phyloP scores from a whole-genome alignment of 2,329 filamentous ascomycete genomes.

The Lasiodiplodia citricola region DNA sequence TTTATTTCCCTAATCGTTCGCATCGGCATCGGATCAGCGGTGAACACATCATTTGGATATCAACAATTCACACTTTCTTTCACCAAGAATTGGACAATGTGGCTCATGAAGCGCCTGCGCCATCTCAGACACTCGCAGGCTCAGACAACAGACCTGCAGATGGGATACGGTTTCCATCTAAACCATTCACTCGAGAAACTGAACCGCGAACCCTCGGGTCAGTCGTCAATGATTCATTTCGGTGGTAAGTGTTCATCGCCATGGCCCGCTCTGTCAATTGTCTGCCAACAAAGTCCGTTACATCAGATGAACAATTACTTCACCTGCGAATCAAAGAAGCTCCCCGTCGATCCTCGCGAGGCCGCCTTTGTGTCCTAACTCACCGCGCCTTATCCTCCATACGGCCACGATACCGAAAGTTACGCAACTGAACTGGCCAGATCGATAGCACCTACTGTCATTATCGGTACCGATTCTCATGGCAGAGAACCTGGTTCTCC shows the following conservation, averaged over 20 bases:
- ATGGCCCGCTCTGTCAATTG: not conserved
- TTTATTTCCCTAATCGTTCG: not conserved
- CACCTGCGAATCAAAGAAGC: not conserved
- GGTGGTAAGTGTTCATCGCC: not conserved
- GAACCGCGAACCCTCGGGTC: not conserved
- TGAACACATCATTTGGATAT: not conserved
- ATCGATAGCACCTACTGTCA: not conserved
- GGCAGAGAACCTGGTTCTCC: not conserved
- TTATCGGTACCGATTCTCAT: not conserved
- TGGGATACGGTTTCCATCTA: not conserved
- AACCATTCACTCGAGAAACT: not conserved
- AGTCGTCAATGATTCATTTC: not conserved
- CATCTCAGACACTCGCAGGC: not conserved
- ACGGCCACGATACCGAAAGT: not conserved
- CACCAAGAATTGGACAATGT: not conserved
- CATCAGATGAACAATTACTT: conserved; percentile 8
- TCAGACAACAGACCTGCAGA: not conserved
- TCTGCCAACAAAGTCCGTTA: not conserved
- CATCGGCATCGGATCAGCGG: not conserved
- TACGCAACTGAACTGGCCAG: not conserved
- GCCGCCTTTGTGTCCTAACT: not conserved
- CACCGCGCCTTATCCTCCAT: conserved; percentile 3
- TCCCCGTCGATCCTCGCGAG: not conserved
- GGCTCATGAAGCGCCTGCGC: conserved; percentile 12
- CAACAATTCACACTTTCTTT: not conserved